Evolutionary conservation across 2,329 filamentous ascomycete species (phyloP).

Genomic region (Ophiocordyceps camponoti-floridani): DNA sequence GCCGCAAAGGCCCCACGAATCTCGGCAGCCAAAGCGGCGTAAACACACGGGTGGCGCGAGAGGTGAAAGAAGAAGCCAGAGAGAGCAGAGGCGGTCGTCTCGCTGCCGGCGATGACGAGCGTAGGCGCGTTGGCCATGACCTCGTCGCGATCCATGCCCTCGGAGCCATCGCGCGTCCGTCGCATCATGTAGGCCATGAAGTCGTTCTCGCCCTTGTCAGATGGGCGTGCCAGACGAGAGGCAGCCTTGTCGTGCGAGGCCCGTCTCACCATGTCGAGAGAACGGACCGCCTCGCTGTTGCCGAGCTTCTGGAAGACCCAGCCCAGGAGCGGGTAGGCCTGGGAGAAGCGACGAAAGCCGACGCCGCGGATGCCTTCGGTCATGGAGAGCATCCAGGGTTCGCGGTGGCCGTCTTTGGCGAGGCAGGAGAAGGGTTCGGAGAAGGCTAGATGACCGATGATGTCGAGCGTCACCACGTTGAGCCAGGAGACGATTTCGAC

Average conservation of each 20-base stretch:
- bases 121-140: conserved; percentile 9
- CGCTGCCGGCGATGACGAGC: conserved; percentile 13
- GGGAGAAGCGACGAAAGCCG: conserved; percentile 3
- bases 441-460: conserved; percentile 23
- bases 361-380: conserved; percentile 4
- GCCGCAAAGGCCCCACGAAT: conserved; percentile 13
- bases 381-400: conserved; percentile 10
- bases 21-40: conserved; percentile 17
- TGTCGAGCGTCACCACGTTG: conserved; percentile 21
- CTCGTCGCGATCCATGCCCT: conserved; percentile 15
- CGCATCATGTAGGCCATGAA: conserved; percentile 12
- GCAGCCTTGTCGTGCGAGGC: conserved; percentile 3
- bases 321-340: conserved; percentile 1
- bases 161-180: conserved; percentile 11
- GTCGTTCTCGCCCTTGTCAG: conserved; percentile 5
- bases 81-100: conserved; percentile 15
- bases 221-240: conserved; percentile 5
- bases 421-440: conserved; percentile 21
- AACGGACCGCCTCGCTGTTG: not conserved
- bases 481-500: conserved; percentile 15
- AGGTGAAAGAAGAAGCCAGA: conserved; percentile 13
- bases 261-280: not conserved
- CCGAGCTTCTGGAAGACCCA: not conserved
- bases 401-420: conserved; percentile 7
- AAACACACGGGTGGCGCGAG: conserved; percentile 10